A percentile compares a stretch with the other conserved stretches of the same genome.
phyloP scores from a whole-genome alignment of 2,329 filamentous ascomycete genomes.

The Septoria petroselini region DNA sequence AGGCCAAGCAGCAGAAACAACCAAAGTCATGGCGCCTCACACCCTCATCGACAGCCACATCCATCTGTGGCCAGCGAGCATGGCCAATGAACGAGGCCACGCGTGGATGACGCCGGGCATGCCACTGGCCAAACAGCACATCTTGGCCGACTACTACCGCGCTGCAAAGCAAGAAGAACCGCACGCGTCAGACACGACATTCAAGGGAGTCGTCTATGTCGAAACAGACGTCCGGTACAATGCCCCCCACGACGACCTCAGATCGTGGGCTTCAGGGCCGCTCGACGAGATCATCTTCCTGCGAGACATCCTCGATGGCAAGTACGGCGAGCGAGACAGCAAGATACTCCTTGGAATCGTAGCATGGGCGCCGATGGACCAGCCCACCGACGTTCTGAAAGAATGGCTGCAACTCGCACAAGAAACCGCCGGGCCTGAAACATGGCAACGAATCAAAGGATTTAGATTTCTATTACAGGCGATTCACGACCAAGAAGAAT shows the following conservation, averaged over 20 bases:
- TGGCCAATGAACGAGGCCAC: slow-evolving; percentile 58
- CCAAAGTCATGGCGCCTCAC: slow-evolving; percentile 5
- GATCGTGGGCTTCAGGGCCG: slow-evolving; percentile 63
- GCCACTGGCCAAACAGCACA: slow-evolving; percentile 62
- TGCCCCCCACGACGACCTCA: slow-evolving; percentile 28
- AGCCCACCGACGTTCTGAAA: slow-evolving; percentile 58
- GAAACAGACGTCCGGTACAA: slow-evolving; percentile 68
- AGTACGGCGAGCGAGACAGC: slow-evolving; percentile 44
- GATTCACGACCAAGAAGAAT: slow-evolving; percentile 38
- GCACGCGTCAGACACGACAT: slow-evolving; percentile 34
- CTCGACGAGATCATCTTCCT: slow-evolving; percentile 71
- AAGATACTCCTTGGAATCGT: slow-evolving; percentile 66
- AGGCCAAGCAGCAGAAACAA: not conserved
- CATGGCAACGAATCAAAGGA: slow-evolving; percentile 68
- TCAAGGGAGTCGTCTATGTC: slow-evolving; percentile 72
- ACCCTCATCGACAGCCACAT: slow-evolving; percentile 83
- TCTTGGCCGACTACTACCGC: slow-evolving; percentile 39
- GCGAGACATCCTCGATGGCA: slow-evolving; percentile 62
- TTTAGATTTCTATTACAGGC: slow-evolving; percentile 77
- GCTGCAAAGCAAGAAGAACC: slow-evolving; percentile 36
- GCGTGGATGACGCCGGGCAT: slow-evolving; percentile 64
- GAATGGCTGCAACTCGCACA: slow-evolving; percentile 63
- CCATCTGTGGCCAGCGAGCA: slow-evolving; percentile 74
- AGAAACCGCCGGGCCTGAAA: slow-evolving; percentile 57
- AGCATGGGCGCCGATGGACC: slow-evolving; percentile 80